These are phyloP conservation scores for Chrysanthemum lavandulifolium DNA, from an alignment of 129 eudicot genomes.

Conservation along the genomic window DNA sequence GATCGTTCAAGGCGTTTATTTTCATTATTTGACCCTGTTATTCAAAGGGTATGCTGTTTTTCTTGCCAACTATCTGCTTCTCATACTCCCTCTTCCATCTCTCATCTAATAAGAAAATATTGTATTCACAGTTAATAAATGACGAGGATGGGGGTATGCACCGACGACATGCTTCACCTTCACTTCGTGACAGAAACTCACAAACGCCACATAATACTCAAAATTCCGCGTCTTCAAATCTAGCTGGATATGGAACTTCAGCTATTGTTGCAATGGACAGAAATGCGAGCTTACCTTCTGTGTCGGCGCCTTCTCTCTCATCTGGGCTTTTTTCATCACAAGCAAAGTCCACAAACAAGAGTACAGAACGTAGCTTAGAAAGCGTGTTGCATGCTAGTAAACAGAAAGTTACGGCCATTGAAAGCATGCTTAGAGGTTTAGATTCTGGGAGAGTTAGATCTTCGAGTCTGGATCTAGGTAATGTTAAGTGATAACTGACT, in stretches of 20 bases:
- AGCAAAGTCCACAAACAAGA: constrained; percentile 51
- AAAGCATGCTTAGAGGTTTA: constrained; percentile 93
- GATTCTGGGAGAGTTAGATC: constrained; percentile 79
- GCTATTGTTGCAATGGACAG: constrained; percentile 98
- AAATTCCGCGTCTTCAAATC: constrained; percentile 46
- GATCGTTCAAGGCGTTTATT: constrained; percentile 91
- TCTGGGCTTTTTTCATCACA: constrained; percentile 79
- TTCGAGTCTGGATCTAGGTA: constrained; percentile 97
- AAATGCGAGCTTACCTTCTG: constrained; percentile 65
- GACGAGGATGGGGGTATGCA: constrained; percentile 97
- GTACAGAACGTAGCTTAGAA: constrained; percentile 85
- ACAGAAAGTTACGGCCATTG: constrained; percentile 94
- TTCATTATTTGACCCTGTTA: constrained; percentile 81
- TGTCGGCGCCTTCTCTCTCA: constrained; percentile 51
- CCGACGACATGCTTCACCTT: constrained; percentile 92
- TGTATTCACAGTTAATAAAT: constrained; percentile 58
- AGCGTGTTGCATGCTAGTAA: constrained; percentile 92
- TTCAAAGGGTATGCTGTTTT: constrained; percentile 72
- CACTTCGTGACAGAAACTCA: constrained; percentile 80
- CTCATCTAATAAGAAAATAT: constrained; percentile 5
- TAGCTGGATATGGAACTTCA: constrained; percentile 95
- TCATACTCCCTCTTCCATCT: neutral
- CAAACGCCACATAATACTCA: constrained; percentile 50
- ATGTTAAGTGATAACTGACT: constrained; percentile 5
- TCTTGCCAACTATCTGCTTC: neutral